Percentiles rank a stretch among this genome's conserved stretches.
phyloP scores from a whole-genome alignment of 139 green algal genomes.

The Tetraselmis striata region DNA sequence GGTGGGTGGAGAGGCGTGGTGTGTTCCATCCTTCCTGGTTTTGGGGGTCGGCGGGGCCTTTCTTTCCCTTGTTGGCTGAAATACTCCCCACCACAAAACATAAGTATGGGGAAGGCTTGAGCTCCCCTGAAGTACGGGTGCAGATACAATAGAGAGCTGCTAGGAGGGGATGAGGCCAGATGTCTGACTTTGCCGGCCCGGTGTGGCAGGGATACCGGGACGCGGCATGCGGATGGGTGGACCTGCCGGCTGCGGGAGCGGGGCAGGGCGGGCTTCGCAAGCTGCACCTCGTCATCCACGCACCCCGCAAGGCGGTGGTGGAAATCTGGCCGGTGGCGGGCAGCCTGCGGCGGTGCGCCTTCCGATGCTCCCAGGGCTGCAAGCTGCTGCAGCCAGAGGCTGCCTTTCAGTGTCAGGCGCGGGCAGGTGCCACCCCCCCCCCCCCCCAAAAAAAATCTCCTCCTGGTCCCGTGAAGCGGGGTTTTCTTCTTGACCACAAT shows the following conservation, averaged over 20 bases:
- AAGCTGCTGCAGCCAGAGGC: not conserved
- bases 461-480: too few species aligned
- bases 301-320: not conserved
- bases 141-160: too few species aligned
- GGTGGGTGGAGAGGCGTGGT: constrained; percentile 5
- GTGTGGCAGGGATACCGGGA: constrained; percentile 48
- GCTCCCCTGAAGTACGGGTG: too few species aligned
- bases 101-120: too few species aligned
- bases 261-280: not conserved
- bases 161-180: too few species aligned
- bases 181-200: not conserved
- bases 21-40: not conserved
- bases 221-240: constrained; percentile 54
- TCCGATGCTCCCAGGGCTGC: not conserved
- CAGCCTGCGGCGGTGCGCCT: not conserved
- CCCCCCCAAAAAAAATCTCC: too few species aligned
- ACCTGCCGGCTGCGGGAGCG: constrained; percentile 3
- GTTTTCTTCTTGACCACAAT: too few species aligned
- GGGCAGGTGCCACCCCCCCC: not conserved
- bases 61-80: not conserved
- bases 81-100: too few species aligned
- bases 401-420: not conserved
- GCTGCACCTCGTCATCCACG: not conserved
- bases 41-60: constrained; percentile 6
- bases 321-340: not conserved